Conservation (phyloP, 1,139 yeast genomes). For the Nakaseomyces nivariensis region DNA sequence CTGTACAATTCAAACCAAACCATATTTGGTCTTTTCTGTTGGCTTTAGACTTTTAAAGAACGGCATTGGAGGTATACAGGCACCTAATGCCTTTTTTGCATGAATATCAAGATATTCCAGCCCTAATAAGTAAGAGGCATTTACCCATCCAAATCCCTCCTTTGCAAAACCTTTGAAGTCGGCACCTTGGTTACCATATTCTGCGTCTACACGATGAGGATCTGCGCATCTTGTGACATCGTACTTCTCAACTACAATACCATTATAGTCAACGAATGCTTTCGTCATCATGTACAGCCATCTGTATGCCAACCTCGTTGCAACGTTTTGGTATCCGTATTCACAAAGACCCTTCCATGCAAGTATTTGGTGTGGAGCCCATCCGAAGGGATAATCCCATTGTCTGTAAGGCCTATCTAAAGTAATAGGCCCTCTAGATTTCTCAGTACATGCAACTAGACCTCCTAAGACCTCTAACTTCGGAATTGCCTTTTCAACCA, state of each 20-base stretch:
- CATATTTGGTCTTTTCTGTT: conserved; percentile 36
- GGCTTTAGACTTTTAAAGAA: conserved; percentile 47
- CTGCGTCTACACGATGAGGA: conserved; percentile 91
- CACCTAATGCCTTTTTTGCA: conserved; percentile 71
- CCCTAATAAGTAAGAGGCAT: conserved; percentile 75
- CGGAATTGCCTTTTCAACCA: conserved; percentile 52
- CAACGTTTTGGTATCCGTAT: conserved; percentile 60
- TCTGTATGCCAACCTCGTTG: conserved; percentile 67
- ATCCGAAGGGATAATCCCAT: conserved; percentile 97
- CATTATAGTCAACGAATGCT: conserved; percentile 88
- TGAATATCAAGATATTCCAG: conserved; percentile 56
- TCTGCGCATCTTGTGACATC: conserved; percentile 76
- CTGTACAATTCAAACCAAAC: conserved; percentile 14
- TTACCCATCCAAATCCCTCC: conserved; percentile 97
- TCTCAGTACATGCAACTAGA: conserved; percentile 71
- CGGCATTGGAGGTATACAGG: conserved; percentile 69
- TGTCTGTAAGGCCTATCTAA: conserved; percentile 75
- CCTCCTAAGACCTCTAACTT: conserved; percentile 86
- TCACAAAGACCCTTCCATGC: conserved; percentile 82
- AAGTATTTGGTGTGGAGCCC: conserved; percentile 97
- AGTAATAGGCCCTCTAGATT: conserved; percentile 65
- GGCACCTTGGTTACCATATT: conserved; percentile 93
- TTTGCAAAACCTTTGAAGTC: conserved; percentile 90
- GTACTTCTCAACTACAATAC: conserved; percentile 93
- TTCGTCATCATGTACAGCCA: conserved; percentile 88